phyloP scores from a whole-genome alignment of 441 rosid genomes.

The Cnidoscolus chayamansa region DNA sequence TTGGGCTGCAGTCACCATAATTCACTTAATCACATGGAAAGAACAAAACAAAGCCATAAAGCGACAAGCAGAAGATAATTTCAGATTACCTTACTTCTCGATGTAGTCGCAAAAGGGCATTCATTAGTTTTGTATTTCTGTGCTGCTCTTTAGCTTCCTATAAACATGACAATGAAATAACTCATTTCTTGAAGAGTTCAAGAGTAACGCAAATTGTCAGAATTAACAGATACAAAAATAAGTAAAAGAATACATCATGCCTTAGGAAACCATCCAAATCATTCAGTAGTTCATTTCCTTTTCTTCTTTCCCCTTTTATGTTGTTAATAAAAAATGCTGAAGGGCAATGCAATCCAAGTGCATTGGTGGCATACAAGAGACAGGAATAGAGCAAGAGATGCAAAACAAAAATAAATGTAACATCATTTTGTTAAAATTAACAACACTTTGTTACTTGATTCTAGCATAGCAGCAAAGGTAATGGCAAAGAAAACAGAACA shows the following conservation, averaged over 20 bases:
- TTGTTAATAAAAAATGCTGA: neutral
- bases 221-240: neutral
- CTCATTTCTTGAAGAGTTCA: constrained; percentile 16
- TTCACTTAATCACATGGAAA: constrained; percentile 18
- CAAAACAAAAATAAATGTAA: neutral
- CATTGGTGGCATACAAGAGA: constrained; percentile 3
- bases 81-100: constrained; percentile 83
- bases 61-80: constrained; percentile 21
- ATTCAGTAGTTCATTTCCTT: neutral
- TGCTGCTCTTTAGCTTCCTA: constrained; percentile 92
- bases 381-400: neutral
- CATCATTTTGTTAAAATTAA: neutral
- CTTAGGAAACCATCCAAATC: neutral
- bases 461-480: neutral
- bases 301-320: neutral
- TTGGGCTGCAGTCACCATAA: constrained; percentile 61
- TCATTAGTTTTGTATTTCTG: constrained; percentile 86
- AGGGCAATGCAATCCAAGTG: neutral
- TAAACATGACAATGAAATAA: constrained; percentile 25
- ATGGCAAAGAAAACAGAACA: neutral
- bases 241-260: too few species aligned
- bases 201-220: constrained; percentile 4
- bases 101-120: constrained; percentile 83
- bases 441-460: neutral
- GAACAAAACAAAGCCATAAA: constrained; percentile 9